Evolutionary conservation across 2,329 filamentous ascomycete species (phyloP), one percentile per base, ranked within the genome.

Genomic region (Hypomyces perniciosus): DNA sequence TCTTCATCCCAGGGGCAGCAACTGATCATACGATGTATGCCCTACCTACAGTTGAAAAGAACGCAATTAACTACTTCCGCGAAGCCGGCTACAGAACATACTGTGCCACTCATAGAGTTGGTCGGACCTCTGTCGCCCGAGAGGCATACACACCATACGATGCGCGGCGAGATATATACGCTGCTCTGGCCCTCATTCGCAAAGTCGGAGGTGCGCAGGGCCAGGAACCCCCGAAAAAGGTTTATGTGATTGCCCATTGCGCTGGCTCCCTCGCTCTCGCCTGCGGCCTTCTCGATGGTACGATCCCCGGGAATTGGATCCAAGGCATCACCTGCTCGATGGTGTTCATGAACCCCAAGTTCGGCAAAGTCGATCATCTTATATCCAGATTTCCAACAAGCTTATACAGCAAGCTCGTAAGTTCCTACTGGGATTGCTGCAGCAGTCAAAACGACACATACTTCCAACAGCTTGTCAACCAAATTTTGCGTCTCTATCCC

Each of bases 171-270:
- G 82, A 86, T 61, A 70, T 85, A 34, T 69, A 66, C 35, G 82
- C 81, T 2, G 77, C 74, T 29, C 64, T 84, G 10, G 68, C 77
- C 50, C 68, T 71, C 57, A 79, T 85, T 50, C 75, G 79, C 5
- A 56, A 68, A 37, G 54, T 63, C 4, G 69, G 68, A 53, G 58
- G 62, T 26, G 57, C 61, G 3, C 26, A 28, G 4, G 27, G 13
- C 39, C n/a, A n/a, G n/a, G 54, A 49, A 1, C 31, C 33, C 9
- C 6, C 10, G 4, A 40, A 65, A 33, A 73, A 71, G 48, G 65
- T 81, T 33, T 84, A 85, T 62, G 73, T 75, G 8, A 72, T 85
- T 39, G 73, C 77, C 1, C 82, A 86, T 65, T 86, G 81, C 62
- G 79, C 81, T 69, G 83, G 82, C 13, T 77, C 78, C 44, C 76